Percentiles rank a stretch among this genome's conserved stretches.
phyloP scores from a whole-genome alignment of 192 early-diverging fungal genomes.

The Umbelopsis sp. region DNA sequence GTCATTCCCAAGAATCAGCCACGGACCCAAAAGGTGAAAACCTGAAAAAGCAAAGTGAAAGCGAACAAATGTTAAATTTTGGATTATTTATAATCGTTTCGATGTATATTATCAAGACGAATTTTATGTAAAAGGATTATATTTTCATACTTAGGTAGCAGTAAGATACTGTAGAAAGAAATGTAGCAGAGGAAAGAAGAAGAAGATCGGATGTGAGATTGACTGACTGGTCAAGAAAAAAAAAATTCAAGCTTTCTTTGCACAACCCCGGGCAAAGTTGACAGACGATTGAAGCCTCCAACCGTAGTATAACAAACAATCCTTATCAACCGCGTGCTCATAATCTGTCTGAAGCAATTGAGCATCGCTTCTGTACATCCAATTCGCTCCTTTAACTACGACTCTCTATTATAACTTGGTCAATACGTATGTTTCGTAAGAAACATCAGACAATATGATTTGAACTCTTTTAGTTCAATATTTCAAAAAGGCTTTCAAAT shows the following conservation, averaged over 20 bases:
- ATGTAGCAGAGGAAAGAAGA: conserved; percentile 10
- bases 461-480: not conserved
- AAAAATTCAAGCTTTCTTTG: not conserved
- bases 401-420: not conserved
- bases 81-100: not conserved
- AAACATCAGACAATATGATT: not conserved
- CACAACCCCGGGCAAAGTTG: not conserved
- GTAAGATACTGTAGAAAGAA: conserved; percentile 1
- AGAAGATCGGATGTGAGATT: conserved; percentile 17
- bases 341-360: not conserved
- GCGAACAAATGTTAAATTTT: not conserved
- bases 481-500: too few relatives aligned
- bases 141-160: conserved; percentile 8
- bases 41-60: not conserved
- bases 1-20: conserved; percentile 17
- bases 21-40: conserved; percentile 6
- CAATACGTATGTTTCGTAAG: too few relatives aligned
- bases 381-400: not conserved
- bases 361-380: not conserved
- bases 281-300: not conserved
- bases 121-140: not conserved
- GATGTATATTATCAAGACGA: not conserved
- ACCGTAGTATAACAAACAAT: not conserved
- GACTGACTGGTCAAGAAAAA: conserved; percentile 18
- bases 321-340: not conserved